These are phyloP conservation scores for Pseudonitzschia multiseries DNA, from an alignment of 108 stramenopile genomes.

Conservation along the genomic window DNA sequence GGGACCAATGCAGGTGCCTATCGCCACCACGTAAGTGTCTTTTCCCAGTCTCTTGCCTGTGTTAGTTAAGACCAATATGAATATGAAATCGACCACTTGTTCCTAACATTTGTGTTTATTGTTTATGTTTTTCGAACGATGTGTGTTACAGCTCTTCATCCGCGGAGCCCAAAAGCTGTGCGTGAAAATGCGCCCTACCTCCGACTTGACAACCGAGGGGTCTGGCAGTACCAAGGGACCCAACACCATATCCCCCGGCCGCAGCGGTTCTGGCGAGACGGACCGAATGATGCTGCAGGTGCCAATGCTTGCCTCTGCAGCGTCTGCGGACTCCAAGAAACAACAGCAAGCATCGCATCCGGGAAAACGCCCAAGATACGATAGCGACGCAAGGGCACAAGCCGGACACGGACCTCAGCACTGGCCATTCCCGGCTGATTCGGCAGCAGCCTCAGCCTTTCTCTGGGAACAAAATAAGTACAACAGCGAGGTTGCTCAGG, in stretches of 20 bases:
- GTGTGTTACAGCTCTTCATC: slow-evolving; percentile 31
- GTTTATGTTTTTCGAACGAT: background rate
- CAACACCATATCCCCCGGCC: slow-evolving; percentile 16
- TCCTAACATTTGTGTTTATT: background rate
- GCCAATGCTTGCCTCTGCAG: slow-evolving; percentile 29
- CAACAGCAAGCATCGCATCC: background rate
- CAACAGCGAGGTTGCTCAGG: background rate
- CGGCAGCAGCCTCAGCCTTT: background rate
- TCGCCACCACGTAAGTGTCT: slow-evolving; percentile 49
- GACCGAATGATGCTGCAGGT: slow-evolving; percentile 35
- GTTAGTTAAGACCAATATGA: slow-evolving; percentile 2
- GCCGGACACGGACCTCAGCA: slow-evolving; percentile 13
- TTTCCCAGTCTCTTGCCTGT: background rate
- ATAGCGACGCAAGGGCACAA: background rate
- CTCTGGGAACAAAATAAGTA: background rate
- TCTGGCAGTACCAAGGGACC: background rate
- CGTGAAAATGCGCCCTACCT: slow-evolving; percentile 36
- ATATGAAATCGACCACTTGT: background rate
- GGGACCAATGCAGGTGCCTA: slow-evolving; percentile 63
- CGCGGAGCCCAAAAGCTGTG: slow-evolving; percentile 43
- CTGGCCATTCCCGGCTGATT: slow-evolving; percentile 14
- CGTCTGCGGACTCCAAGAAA: background rate
- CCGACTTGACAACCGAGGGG: background rate
- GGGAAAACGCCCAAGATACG: slow-evolving; percentile 29
- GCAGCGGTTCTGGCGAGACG: slow-evolving; percentile 2